Conservation (phyloP, 257 asterid species). For the Mitragyna speciosa region DNA sequence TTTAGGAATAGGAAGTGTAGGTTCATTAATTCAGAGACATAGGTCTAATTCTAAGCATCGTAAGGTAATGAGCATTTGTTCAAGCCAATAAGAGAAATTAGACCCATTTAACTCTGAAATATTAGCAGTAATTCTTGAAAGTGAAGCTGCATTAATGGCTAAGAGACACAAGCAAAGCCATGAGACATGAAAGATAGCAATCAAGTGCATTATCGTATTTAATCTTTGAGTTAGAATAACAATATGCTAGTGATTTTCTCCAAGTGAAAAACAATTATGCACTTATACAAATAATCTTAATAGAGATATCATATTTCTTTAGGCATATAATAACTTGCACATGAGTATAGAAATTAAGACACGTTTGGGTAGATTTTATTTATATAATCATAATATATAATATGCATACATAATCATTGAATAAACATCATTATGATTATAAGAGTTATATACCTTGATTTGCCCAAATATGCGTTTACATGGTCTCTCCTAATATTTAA, state of each 20-base stretch:
- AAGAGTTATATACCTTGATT: too few species aligned
- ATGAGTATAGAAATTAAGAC: too few species aligned
- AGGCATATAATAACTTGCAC: neutral
- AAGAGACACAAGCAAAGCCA: too few species aligned
- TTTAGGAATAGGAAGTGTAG: neutral
- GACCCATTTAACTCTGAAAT: neutral
- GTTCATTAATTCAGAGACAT: neutral
- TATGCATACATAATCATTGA: too few species aligned
- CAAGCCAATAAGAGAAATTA: neutral
- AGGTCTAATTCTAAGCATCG: neutral
- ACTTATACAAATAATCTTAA: too few species aligned
- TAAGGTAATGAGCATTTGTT: neutral
- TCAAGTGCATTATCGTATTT: neutral
- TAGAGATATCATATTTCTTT: neutral
- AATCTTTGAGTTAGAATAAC: neutral
- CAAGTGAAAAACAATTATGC: neutral
- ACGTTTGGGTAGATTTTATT: too few species aligned
- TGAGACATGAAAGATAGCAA: neutral
- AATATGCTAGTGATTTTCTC: neutral
- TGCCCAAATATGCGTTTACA: too few species aligned
- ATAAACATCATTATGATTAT: too few species aligned
- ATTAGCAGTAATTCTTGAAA: neutral
- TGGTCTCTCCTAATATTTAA: too few species aligned
- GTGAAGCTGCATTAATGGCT: neutral
- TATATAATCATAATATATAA: too few species aligned